These are phyloP conservation scores for Alliaria petiolata DNA, from an alignment of 345 rosid species.

Conservation along the genomic window DNA sequence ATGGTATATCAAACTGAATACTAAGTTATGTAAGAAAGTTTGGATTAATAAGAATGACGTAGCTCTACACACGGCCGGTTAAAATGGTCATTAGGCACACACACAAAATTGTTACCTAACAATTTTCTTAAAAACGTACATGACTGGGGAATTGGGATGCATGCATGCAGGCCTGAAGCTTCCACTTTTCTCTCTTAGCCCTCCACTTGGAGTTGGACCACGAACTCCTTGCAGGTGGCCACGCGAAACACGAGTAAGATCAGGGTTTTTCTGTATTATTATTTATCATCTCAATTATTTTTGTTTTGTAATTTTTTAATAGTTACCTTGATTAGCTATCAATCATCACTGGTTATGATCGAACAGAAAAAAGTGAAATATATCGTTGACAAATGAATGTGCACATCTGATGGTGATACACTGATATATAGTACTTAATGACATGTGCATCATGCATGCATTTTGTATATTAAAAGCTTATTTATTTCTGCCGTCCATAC, in stretches of 20 bases:
- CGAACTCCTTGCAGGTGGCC: not conserved
- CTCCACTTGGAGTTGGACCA: not conserved
- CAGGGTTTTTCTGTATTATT: not conserved
- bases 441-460: conserved; percentile 29
- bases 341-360: conserved; percentile 10
- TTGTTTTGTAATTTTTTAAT: not conserved
- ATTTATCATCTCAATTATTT: not conserved
- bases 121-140: not conserved
- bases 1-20: not conserved
- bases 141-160: not conserved
- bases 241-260: conserved; percentile 20
- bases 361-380: not conserved
- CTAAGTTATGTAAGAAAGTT: too few relatives aligned
- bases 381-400: conserved; percentile 30
- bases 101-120: too few relatives aligned
- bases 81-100: not conserved
- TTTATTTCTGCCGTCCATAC: conserved; percentile 18
- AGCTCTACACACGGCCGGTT: not conserved
- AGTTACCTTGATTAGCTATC: conserved; percentile 10
- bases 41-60: not conserved
- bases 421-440: conserved; percentile 5
- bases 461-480: not conserved
- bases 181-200: not conserved
- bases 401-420: too few relatives aligned
- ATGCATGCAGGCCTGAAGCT: not conserved